A percentile compares a stretch with the other conserved stretches of the same genome.
These are phyloP conservation scores for Pleurotus tuoliensis DNA, from an alignment of 768 basidiomycete genomes.

Conservation along the genomic window DNA sequence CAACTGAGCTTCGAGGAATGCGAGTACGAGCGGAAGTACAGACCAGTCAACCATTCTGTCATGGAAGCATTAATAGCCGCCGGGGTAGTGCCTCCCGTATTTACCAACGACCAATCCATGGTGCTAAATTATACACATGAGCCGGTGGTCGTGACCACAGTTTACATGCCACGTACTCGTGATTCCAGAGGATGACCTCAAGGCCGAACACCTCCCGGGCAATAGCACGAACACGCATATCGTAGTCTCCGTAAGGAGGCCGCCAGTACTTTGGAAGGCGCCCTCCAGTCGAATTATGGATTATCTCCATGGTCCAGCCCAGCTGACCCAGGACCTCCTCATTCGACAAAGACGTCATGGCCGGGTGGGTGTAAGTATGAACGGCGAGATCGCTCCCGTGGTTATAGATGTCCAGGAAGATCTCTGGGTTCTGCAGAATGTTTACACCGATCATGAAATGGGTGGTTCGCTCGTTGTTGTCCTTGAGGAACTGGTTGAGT, in stretches of 20 bases:
- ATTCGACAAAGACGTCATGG: constrained; percentile 78
- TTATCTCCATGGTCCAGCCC: constrained; percentile 39
- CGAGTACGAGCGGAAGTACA: constrained; percentile 9
- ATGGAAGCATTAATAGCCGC: constrained; percentile 45
- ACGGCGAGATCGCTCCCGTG: constrained; percentile 43
- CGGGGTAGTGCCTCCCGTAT: constrained; percentile 36
- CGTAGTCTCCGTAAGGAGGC: constrained; percentile 85
- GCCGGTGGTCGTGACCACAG: constrained; percentile 15
- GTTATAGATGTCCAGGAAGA: constrained; percentile 47
- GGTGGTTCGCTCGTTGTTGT: constrained; percentile 66
- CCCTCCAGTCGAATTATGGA: constrained; percentile 79
- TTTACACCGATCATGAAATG: constrained; percentile 90
- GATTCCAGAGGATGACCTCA: constrained; percentile 85
- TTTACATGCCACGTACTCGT: constrained; percentile 51
- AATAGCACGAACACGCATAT: constrained; percentile 80
- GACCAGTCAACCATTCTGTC: constrained; percentile 56
- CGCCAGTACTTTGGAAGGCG: constrained; percentile 71
- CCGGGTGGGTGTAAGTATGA: constrained; percentile 72
- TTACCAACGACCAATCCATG: constrained; percentile 65
- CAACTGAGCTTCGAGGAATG: neutral
- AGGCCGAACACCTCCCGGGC: constrained; percentile 81
- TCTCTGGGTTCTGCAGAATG: constrained; percentile 52
- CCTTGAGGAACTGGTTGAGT: constrained; percentile 65
- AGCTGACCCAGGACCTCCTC: constrained; percentile 64
- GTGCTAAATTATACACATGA: constrained; percentile 40